Base-by-base conservation (phyloP, 2,329 filamentous ascomycete genomes). In the Exophiala xenobiotica region DNA sequence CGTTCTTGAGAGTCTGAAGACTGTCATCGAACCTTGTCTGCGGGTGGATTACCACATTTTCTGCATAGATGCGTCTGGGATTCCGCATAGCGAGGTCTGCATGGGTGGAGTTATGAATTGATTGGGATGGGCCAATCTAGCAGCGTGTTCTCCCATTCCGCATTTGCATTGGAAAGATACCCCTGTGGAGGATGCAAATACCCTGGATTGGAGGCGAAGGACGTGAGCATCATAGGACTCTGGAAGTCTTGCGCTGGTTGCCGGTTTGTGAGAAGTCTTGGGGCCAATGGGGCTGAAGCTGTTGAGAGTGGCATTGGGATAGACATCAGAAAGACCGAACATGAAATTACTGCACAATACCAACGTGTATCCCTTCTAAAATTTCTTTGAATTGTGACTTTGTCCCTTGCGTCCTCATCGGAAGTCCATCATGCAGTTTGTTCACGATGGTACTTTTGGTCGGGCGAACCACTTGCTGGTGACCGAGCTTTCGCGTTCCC, bases 91-190 rank as follows among this genome's bases (percentile, higher is more conserved):
- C 55, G 55, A 51, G 55, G 55, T 35, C 42, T 38, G 23, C 14
- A 41, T 27, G 20, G 54, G 37, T 24, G 45, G 44, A 11, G 33
- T 40, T 33, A 37, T 38, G 42, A 24, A 33, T n/a, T 29, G 48
- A 39, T 45, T 46, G 42, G 31, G 41, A 26, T 38, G 38, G 49
- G 39, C 51, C 51, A 38, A 40, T 45, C 40, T 53, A 56, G 46
- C 44, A 49, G 31, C 42, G 44, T 41, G 46, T 31, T 40, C 52
- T 35, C 40, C 45, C 48, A 44, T 51, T 51, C 46, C 46, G 50
- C 53, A 56, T 56, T 60, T 56, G 53, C 55, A 61, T 60, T 56
- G 59, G 57, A 59, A 59, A 59, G 51, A 61, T 61, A 61, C 59
- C 59, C 59, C 48, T 39, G 51, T 22, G 57, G 55, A 60, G 51